Evolutionary conservation across 108 stramenopile genomes (phyloP).

Genomic region (Conticribra guillardii): DNA sequence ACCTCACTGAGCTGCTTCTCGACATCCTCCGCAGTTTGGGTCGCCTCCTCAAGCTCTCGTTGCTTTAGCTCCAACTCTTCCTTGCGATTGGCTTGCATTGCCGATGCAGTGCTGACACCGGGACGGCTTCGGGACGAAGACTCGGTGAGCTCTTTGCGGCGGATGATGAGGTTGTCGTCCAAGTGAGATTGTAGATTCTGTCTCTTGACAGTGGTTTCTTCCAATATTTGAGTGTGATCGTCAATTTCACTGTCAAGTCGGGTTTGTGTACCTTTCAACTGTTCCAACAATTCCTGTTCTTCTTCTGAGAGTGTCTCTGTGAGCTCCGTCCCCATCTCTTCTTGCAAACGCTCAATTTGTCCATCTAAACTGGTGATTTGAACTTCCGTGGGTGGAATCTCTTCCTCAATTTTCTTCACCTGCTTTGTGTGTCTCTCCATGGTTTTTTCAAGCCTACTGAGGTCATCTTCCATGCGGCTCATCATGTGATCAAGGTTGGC

Average conservation of each 20-base stretch:
- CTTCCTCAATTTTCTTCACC: slow-evolving; percentile 68
- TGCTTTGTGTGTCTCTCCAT: slow-evolving; percentile 65
- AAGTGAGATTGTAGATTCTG: slow-evolving; percentile 75
- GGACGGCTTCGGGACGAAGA: slow-evolving; percentile 44
- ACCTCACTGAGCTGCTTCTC: slow-evolving; percentile 66
- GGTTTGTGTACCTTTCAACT: slow-evolving; percentile 55
- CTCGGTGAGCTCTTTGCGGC: slow-evolving; percentile 75
- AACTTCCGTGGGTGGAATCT: slow-evolving; percentile 68
- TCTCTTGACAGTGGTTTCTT: slow-evolving; percentile 63
- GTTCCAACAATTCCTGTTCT: slow-evolving; percentile 62
- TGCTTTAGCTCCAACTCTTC: slow-evolving; percentile 63
- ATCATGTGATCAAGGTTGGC: slow-evolving; percentile 70
- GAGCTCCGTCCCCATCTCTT: slow-evolving; percentile 90
- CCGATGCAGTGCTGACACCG: slow-evolving; percentile 35
- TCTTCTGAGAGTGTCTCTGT: slow-evolving; percentile 61
- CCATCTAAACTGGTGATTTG: slow-evolving; percentile 65
- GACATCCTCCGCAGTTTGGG: slow-evolving; percentile 58
- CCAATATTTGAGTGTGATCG: slow-evolving; percentile 66
- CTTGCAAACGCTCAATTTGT: slow-evolving; percentile 73
- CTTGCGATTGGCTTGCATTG: slow-evolving; percentile 55
- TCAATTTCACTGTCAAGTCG: slow-evolving; percentile 66
- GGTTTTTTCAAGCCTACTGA: slow-evolving; percentile 45
- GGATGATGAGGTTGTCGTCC: slow-evolving; percentile 85
- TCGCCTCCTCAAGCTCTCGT: slow-evolving; percentile 72
- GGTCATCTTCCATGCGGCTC: slow-evolving; percentile 59